These are phyloP conservation scores for Asterochloris sp. DNA, from an alignment of 139 green algal genomes.

Conservation along the genomic window DNA sequence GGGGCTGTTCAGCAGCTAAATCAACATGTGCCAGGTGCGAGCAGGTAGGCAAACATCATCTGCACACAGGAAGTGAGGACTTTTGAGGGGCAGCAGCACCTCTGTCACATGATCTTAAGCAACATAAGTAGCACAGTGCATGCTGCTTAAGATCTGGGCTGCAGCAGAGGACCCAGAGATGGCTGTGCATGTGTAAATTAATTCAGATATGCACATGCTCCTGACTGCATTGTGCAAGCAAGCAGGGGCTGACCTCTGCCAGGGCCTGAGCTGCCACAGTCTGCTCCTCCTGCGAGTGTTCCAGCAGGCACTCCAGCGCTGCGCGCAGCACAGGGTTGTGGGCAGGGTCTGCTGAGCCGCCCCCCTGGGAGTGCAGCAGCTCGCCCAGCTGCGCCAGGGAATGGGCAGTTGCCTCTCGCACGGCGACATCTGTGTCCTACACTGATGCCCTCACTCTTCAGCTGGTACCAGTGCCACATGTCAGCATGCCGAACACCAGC, in stretches of 20 bases:
- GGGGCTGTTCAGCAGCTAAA: not conserved
- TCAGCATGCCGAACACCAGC: no score
- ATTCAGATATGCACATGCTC: no score
- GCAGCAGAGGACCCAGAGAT: not conserved
- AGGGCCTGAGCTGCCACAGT: not conserved
- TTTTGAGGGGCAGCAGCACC: not conserved
- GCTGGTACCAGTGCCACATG: no score
- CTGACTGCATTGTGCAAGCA: not conserved
- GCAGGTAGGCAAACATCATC: not conserved
- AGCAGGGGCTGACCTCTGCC: not conserved
- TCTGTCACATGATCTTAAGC: not conserved
- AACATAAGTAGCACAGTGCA: not conserved
- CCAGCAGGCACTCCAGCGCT: not conserved
- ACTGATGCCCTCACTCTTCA: no score
- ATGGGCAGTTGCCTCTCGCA: slow-evolving; percentile 11
- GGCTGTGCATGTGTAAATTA: not conserved
- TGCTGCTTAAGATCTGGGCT: not conserved
- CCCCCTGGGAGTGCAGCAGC: not conserved
- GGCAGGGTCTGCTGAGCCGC: not conserved
- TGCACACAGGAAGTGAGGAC: not conserved
- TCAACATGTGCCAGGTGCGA: not conserved
- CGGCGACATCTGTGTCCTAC: slow-evolving; percentile 6
- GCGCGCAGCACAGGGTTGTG: slow-evolving; percentile 6
- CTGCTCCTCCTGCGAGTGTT: slow-evolving; percentile 5
- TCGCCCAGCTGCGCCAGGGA: not conserved